Evolutionary conservation across 306 rosid genomes (phyloP), one percentile per base, ranked within the genome.

Genomic region (Cicer arietinum): DNA sequence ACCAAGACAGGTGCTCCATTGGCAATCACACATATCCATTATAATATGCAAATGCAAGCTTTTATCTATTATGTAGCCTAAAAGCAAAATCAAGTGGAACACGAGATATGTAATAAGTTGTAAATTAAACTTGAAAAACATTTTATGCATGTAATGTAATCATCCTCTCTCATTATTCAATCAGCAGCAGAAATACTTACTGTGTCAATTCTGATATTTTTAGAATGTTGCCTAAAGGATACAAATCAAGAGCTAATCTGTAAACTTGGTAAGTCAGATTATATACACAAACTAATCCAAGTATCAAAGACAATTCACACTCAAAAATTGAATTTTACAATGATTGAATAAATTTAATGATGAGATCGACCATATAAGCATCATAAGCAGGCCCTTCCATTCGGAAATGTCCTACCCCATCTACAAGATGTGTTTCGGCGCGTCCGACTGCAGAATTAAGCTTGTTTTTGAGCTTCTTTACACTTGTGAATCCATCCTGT

Each of bases 361-460:
- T 86, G 73, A 84, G 88, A 86, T 89, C 85, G 67, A 89, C 92
- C 96, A 92, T 92, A 58, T 88, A 83, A 73, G 88, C 84, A 78
- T 95, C 98, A 70, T 78, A 90, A 57, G 42, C 88, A 41, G 97
- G 91, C 18, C 97, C 99, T 85, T 92, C 99, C 99, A 95, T 92
- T 77, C 92, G 92, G 79, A 95, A 95, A 59, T 92, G 98, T 48
- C 98, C 65, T 17, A 58, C 90, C 14, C 98, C 99, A 74, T 90
- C 98, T 20, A 95, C 83, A 14, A 95, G 81, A 74, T 88, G 90
- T 2, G 84, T 88, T 73, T 90, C 96, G 0, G 68, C 85, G 0
- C 86, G 93, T 10, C 99, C 99, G 0, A 77, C 84, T 0, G 98
- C 97, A 41, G 90, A 80, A 14, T 51, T 80, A 52, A 95, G 84